Conservation (phyloP, 331 rosid genomes). For the Rosa hybrid region DNA sequence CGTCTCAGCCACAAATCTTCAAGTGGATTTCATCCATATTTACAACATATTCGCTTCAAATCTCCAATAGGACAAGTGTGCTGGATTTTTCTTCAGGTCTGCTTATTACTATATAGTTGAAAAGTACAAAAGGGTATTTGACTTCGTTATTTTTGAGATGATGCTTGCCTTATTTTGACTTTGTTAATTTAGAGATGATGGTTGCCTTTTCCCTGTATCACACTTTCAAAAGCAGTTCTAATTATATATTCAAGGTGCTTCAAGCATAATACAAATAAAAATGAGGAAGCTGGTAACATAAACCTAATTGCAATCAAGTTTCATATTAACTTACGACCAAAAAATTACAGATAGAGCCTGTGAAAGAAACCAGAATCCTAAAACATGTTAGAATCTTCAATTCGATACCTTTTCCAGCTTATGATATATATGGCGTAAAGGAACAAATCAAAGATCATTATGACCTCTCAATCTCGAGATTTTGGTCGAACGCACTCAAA, state of each 20-base stretch:
- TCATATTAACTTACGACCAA: neutral
- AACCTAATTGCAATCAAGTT: slow-evolving; percentile 2
- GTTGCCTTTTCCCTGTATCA: slow-evolving; percentile 15
- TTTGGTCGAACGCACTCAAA: neutral
- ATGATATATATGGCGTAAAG: neutral
- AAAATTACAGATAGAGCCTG: neutral
- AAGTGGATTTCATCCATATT: slow-evolving; percentile 1
- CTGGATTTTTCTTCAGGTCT: neutral
- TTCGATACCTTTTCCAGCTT: neutral
- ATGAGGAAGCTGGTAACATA: neutral
- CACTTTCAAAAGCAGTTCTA: slow-evolving; percentile 1
- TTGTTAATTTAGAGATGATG: neutral
- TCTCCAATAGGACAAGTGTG: neutral
- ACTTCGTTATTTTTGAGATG: slow-evolving; percentile 5
- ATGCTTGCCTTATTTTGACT: slow-evolving; percentile 13
- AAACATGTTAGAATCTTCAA: neutral
- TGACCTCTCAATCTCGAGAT: neutral
- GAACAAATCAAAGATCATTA: neutral
- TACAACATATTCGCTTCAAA: neutral
- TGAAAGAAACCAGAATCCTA: neutral
- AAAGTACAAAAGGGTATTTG: slow-evolving; percentile 15
- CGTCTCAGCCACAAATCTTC: slow-evolving; percentile 11
- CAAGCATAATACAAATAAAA: slow-evolving; percentile 7
- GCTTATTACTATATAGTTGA: neutral
- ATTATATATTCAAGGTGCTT: slow-evolving; percentile 15